Percentiles rank a stretch among this genome's conserved stretches.
Evolutionary conservation across 495 filamentous ascomycete genomes (phyloP).

Genomic region (Daldinia caldariorum): DNA sequence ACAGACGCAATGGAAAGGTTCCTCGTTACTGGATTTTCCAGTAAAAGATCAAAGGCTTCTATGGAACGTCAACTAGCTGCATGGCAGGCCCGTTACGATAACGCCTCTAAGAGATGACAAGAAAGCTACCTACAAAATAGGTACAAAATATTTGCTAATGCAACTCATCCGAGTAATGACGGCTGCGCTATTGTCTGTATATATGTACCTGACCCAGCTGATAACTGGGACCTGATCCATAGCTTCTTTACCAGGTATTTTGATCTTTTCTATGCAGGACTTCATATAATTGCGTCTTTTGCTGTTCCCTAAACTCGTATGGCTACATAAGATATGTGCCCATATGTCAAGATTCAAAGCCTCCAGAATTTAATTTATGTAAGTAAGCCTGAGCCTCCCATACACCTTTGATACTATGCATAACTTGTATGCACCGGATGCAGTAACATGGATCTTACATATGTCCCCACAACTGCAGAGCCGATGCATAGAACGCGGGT

Average conservation of each 20-base stretch:
- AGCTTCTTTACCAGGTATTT: no score
- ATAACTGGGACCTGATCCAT: not conserved
- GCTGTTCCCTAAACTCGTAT: not conserved
- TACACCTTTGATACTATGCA: not conserved
- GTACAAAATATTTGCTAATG: no score
- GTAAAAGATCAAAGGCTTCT: conserved; percentile 19
- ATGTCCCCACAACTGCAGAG: conserved; percentile 1
- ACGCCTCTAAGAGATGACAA: conserved; percentile 12
- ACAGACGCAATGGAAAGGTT: conserved; percentile 21
- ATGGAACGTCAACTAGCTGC: conserved; percentile 13
- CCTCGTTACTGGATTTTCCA: conserved; percentile 28
- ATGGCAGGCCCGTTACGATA: conserved; percentile 24
- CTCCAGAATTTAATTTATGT: not conserved
- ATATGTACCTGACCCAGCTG: not conserved
- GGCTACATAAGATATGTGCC: not conserved
- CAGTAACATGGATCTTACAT: not conserved
- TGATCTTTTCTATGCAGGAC: no score
- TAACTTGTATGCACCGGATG: not conserved
- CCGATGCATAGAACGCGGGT: not conserved
- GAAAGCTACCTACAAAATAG: not conserved
- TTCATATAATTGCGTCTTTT: not conserved
- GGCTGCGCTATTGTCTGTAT: not conserved
- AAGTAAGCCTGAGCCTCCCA: not conserved
- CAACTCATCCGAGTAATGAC: conserved; percentile 9
- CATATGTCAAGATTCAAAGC: no score